phyloP scores from a whole-genome alignment of 345 rosid genomes.

The Lenwebbia sp. region DNA sequence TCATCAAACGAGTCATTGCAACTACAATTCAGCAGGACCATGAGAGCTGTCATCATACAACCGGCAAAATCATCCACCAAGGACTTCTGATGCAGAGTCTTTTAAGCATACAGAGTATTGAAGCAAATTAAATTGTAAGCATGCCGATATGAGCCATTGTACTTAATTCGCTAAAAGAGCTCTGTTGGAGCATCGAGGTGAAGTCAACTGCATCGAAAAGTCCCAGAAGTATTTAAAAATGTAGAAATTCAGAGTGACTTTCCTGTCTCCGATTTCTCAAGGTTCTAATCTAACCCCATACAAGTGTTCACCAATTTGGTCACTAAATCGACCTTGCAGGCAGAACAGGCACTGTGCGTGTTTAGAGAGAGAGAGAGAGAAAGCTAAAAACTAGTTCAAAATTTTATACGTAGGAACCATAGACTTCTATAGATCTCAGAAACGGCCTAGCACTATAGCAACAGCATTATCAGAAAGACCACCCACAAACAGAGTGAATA shows the following conservation, averaged over 20 bases:
- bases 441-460: neutral
- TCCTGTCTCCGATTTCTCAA: neutral
- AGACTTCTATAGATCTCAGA: neutral
- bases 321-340: neutral
- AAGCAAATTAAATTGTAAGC: neutral
- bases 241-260: neutral
- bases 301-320: neutral
- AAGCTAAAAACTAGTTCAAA: neutral
- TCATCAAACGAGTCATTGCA: neutral
- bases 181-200: neutral
- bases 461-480: neutral
- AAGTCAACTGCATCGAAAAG: neutral
- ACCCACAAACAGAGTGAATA: neutral
- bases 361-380: neutral
- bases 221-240: neutral
- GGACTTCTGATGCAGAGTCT: neutral
- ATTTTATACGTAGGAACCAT: neutral
- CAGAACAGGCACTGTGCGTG: neutral
- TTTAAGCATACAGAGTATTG: neutral
- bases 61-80: neutral
- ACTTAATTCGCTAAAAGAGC: neutral
- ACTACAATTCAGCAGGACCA: neutral
- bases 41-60: fast-evolving
- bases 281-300: neutral
- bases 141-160: neutral